Conservation (phyloP, 805 yeast species). For the Schwanniomyces occidentalis region DNA sequence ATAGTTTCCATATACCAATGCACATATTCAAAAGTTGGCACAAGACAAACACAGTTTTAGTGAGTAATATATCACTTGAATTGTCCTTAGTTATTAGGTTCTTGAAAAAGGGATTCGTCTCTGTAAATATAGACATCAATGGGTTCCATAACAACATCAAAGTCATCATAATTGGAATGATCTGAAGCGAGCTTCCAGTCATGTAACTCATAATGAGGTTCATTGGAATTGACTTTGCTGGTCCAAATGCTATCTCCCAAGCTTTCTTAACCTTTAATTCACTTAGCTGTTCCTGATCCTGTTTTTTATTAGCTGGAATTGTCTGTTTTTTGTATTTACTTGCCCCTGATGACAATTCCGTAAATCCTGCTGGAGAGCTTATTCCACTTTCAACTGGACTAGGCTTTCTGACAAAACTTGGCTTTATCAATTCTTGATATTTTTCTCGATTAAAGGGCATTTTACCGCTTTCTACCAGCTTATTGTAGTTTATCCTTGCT, state of each 20-base stretch:
- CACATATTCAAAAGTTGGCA: constrained; percentile 57
- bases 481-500: too few relatives aligned
- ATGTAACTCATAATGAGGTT: constrained; percentile 86
- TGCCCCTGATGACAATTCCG: constrained; percentile 2
- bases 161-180: constrained; percentile 90
- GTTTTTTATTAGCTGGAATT: constrained; percentile 12
- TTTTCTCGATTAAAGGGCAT: too few relatives aligned
- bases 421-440: background rate
- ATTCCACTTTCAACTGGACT: too few relatives aligned
- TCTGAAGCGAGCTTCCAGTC: constrained; percentile 87
- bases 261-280: constrained; percentile 61
- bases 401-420: background rate
- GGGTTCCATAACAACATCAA: constrained; percentile 80
- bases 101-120: constrained; percentile 56
- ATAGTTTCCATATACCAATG: constrained; percentile 83
- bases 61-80: constrained; percentile 26
- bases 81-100: constrained; percentile 42
- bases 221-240: constrained; percentile 87
- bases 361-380: constrained; percentile 16
- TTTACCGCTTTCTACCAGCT: too few relatives aligned
- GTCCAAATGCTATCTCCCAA: constrained; percentile 82
- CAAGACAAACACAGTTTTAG: constrained; percentile 25
- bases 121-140: constrained; percentile 62
- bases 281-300: constrained; percentile 24
- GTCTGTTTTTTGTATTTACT: constrained; percentile 1